Base-by-base conservation (phyloP, 371 early-diverging fungal genomes). In the Dinochytrium kinnereticum region DNA sequence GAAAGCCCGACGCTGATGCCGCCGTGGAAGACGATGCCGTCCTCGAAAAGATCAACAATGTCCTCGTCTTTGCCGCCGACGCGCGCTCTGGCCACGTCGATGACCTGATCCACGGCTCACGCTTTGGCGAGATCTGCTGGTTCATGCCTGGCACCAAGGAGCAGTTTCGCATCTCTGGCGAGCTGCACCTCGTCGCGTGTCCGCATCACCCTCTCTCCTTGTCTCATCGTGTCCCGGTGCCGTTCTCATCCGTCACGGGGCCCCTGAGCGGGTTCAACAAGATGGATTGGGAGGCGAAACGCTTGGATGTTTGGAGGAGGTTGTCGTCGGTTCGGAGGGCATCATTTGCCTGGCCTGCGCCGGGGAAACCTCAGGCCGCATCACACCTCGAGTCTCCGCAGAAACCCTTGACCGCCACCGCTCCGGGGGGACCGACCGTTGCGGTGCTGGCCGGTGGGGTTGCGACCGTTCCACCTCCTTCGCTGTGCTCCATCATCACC, bases 61-160 rank as follows among this genome's bases (percentile, higher is more conserved):
- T 71, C 36, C 67, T 80, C 30, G 51, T 80, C 51, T 80, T 80
- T 75, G 78, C 64, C 33, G 55, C 69, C 28, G 80, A 80, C 65
- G 78, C 59, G 0, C 59, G 80, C 19, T 75, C 75, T 37, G 77
- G 77, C 38, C 51, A 37, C 38, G 73, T 80, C 55, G 73, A 80
- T 21, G 80, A 80, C 65, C 24, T 75, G 19, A 40, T 80, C 26
- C 75, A 77, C 53, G 80, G 80, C 50, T 76, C 77, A 31, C 44
- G 71, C 33, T 77, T 78, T 72, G 74, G 75, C 24, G 78, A 81
- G 64, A 65, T 75, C 15, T 75, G 78, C 69, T 81, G 81, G 78
- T 77, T 74, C 71, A 68, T 81, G 69, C 78, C 81, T 2, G 59
- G 73, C 2, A 76, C 78, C 39, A 57, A 59, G 40, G 76, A 81